These are phyloP conservation scores for Elongisporangium undulatum DNA, from an alignment of 352 stramenopile genomes.

Conservation along the genomic window DNA sequence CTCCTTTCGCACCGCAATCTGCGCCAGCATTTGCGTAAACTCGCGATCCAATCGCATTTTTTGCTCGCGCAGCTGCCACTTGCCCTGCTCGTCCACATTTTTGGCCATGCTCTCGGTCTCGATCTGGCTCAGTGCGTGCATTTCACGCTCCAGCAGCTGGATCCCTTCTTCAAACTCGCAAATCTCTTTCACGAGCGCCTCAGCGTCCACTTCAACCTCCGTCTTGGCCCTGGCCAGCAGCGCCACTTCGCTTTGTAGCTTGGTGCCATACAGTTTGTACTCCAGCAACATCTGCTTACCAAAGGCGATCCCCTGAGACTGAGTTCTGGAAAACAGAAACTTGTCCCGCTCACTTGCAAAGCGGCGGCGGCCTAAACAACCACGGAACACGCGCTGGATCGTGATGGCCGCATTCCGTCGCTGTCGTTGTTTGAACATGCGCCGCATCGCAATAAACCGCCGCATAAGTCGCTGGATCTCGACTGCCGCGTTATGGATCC, in stretches of 20 bases:
- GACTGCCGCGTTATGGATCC: constrained; percentile 49
- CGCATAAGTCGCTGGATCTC: constrained; percentile 83
- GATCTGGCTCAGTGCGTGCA: constrained; percentile 89
- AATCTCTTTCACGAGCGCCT: constrained; percentile 90
- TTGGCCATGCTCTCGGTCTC: constrained; percentile 83
- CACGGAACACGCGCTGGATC: constrained; percentile 90
- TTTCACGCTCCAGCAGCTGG: constrained; percentile 87
- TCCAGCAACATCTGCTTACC: constrained; percentile 94
- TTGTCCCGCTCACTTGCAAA: constrained; percentile 89
- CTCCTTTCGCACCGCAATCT: constrained; percentile 92
- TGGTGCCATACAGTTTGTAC: constrained; percentile 93
- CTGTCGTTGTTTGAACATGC: constrained; percentile 41
- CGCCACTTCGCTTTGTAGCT: constrained; percentile 92
- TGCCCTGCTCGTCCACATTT: constrained; percentile 82
- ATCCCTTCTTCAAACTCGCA: constrained; percentile 93
- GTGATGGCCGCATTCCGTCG: constrained; percentile 55
- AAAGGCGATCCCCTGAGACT: constrained; percentile 93
- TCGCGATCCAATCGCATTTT: constrained; percentile 94
- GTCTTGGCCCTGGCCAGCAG: constrained; percentile 89
- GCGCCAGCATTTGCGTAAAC: constrained; percentile 92
- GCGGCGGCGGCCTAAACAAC: constrained; percentile 74
- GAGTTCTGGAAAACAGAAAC: constrained; percentile 92
- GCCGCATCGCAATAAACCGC: constrained; percentile 45
- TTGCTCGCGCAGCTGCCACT: constrained; percentile 88
- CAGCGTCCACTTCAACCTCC: constrained; percentile 84